Evolutionary conservation across 768 basidiomycete species (phyloP), one percentile per base, ranked within the genome.

Genomic region (Rhodotorula kratochvilovae): DNA sequence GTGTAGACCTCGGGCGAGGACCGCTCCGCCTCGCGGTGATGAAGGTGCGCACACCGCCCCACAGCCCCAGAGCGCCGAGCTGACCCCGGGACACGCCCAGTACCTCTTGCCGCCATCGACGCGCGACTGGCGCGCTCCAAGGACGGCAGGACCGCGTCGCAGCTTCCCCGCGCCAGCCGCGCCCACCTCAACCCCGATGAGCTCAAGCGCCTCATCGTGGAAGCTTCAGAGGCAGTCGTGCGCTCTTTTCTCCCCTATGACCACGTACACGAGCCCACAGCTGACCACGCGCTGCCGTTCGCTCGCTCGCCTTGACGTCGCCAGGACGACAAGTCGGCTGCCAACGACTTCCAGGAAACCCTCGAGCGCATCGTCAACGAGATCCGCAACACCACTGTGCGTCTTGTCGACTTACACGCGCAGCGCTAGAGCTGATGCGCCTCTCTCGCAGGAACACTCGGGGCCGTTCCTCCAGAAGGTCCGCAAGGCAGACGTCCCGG

Each of bases 381-480:
- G 84, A 85, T 99, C 73, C 89, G 89, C 78, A 89, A 75, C 69
- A 77, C 80, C 33, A 80, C 82, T 10, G 84, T 84, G 56, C 85
- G 77, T 86, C 81, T 87, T 88, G 77, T 76, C 84, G 79, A 74
- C 64, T n/a, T 60, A 73, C 56, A 68, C 72, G 70, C 16, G 17
- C 77, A 80, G 68, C 79, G 76, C 69, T 79, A 76, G 11, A 27
- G 79, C 62, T 66, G 70, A 65, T 76, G 56, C 72, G 68, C 43
- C 71, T 66, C 60, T n/a, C 39, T 33, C 63, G 77, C 92, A 90
- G 83, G 92, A 87, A 79, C 91, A 94, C 81, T 89, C 94, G 16
- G 89, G 91, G 77, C 89, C 93, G 16, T 99, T 99, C 80, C 85
- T 95, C 63, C 92, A 90, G 79, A 93, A 93, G 6, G 95, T 99